Base-by-base conservation (phyloP, 1,284 basidiomycete species). In the Apiotrichum siamense region DNA sequence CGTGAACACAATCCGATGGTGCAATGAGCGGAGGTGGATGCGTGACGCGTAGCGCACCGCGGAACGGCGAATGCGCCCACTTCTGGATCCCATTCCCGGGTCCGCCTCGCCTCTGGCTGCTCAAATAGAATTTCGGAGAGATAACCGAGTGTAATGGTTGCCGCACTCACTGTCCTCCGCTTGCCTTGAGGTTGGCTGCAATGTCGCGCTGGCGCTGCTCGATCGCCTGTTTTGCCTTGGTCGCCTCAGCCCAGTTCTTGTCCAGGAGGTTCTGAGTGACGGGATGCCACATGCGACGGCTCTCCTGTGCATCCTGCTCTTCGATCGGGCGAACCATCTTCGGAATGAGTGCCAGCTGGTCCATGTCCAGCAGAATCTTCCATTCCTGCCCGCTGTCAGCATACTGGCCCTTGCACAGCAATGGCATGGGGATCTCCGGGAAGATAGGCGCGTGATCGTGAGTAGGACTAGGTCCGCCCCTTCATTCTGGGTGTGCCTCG, bases 191-290 rank as follows among this genome's bases (percentile, higher is more conserved):
- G 70, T 89, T 85, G 13, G 84, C 84, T 9, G 90, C 86, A 39
- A 83, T 80, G 59, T 94, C 90, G 50, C 92, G 78, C 77, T 96
- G 92, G 25, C 64, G 74, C 79, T 96, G 91, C 76, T 96, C 92
- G 50, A 97, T 92, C 5, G 71, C 73, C 50, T 90, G 82, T 77
- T 96, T 97, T 73, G 86, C 80, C 76, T 79, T 86, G 44, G 88
- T 94, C 47, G 92, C 92, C 47, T 93, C 89, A 38, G 80, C 79
- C 75, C 82, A 97, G 72, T 96, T 88, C 78, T 96, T 97, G 64
- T 77, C 78, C 43, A 89, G 47, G 50, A 97, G 76, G 64, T 82
- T 75, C 49, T 76, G 78, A 33, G 91, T 93, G 20, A 98, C 91
- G 33, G 78, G 81, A 47, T 87, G 82, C 96, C 94, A 97, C 52